Conservation (phyloP, 139 green algal genomes). For the Auxenochlorella pyrenoidosa region DNA sequence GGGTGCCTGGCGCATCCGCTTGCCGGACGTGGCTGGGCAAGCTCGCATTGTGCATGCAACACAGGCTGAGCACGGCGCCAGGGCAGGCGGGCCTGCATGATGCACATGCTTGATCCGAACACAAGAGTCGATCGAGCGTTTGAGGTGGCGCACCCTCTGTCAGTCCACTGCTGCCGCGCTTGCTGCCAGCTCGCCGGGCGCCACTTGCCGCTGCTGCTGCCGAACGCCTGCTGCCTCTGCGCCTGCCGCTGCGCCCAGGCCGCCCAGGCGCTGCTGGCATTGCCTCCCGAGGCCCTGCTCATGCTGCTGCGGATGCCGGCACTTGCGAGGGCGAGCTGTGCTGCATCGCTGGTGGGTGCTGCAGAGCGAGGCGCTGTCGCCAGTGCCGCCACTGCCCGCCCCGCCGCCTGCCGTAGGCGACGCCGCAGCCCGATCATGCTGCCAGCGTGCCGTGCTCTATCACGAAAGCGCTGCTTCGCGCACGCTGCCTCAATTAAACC, state of each 20-base stretch:
- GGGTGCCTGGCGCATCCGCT: too few relatives aligned
- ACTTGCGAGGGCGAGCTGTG: background rate
- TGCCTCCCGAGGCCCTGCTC: background rate
- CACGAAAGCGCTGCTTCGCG: too few relatives aligned
- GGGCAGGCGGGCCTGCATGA: background rate
- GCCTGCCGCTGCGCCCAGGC: background rate
- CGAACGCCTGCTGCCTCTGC: background rate
- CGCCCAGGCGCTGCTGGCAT: background rate
- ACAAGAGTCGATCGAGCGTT: too few relatives aligned
- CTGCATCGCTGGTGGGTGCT: background rate
- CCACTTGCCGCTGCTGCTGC: background rate
- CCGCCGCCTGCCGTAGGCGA: background rate
- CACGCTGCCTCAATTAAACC: too few relatives aligned
- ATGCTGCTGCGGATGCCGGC: background rate
- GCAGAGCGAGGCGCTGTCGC: background rate
- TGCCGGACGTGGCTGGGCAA: too few relatives aligned
- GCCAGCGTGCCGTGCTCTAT: too few relatives aligned
- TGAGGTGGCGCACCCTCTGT: background rate
- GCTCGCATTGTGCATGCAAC: too few relatives aligned
- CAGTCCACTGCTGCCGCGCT: conserved; percentile 13
- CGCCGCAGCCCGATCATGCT: background rate
- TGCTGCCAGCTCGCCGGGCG: conserved; percentile 20
- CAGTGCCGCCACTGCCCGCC: background rate
- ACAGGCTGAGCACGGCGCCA: too few relatives aligned
- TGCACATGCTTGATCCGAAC: too few relatives aligned